phyloP scores from a whole-genome alignment of 2,329 filamentous ascomycete species.

The Aureobasidium sp. region DNA sequence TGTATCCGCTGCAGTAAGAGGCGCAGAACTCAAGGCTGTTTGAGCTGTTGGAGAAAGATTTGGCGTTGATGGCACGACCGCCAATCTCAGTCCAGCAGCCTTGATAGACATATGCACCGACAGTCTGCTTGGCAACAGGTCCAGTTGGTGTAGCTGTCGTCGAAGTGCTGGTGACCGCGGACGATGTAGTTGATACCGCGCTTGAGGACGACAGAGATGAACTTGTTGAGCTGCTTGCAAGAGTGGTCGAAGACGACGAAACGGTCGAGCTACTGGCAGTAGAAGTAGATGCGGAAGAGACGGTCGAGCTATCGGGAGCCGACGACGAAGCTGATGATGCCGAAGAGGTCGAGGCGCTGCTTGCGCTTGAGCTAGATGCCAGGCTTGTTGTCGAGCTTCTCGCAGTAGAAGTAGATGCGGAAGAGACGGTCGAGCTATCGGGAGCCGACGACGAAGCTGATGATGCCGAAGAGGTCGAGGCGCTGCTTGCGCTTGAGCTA shows the following conservation, averaged over 20 bases:
- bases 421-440: too few species aligned
- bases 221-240: slow-evolving; percentile 18
- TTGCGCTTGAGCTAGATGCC: neutral
- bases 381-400: neutral
- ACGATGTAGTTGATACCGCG: neutral
- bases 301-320: too few species aligned
- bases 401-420: slow-evolving; percentile 3
- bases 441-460: neutral
- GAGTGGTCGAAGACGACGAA: neutral
- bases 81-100: slow-evolving; percentile 27
- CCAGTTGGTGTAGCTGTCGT: neutral
- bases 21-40: slow-evolving; percentile 24
- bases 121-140: slow-evolving; percentile 18
- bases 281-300: neutral
- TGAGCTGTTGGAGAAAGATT: slow-evolving; percentile 19
- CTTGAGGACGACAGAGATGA: slow-evolving; percentile 22
- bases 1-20: slow-evolving; percentile 25
- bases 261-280: neutral
- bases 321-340: slow-evolving; percentile 21
- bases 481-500: neutral
- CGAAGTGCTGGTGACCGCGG: neutral
- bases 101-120: slow-evolving; percentile 23
- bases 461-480: neutral
- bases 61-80: slow-evolving; percentile 22
- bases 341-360: neutral